Base-by-base conservation (phyloP, 1,284 basidiomycete genomes). In the Papiliotrema fonsecae region DNA sequence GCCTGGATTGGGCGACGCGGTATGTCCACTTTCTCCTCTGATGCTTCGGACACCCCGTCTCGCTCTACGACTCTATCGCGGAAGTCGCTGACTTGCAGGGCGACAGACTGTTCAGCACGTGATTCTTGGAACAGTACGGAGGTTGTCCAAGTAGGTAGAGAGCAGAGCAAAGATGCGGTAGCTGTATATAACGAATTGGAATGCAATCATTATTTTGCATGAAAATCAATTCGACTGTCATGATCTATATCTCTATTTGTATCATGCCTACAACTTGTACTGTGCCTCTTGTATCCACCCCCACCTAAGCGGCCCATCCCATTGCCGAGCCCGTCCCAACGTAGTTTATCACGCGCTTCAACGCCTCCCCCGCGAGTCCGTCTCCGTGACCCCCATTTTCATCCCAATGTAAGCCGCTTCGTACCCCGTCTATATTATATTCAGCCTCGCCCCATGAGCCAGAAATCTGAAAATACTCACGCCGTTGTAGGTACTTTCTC, bases 1-100 rank as follows among this genome's bases (percentile, higher is more conserved):
- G 16, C 90, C 91, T 9, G 91, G 90, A n/a, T 77, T 93, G 37
- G 91, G 90, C 4, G 89, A 93, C 68, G 83, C 87, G 34, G 88
- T 87, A 62, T 69, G 84, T 50, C 19, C 9, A 11, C n/a, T n/a
- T n/a, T n/a, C n/a, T n/a, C n/a, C n/a, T n/a, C n/a, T n/a, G n/a
- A n/a, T n/a, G n/a, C n/a, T n/a, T n/a, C n/a, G n/a, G n/a, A n/a
- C n/a, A n/a, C n/a, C n/a, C n/a, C n/a, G n/a, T n/a, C n/a, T n/a
- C n/a, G n/a, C n/a, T n/a, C 35, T n/a, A 31, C 25, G 13, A 7
- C 14, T 1, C 1, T 21, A n/a, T 16, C 6, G n/a, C 24, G 19
- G 14, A 6, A 13, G 19, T 10, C 25, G 25, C 22, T 18, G 16
- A 31, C 24, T 9, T 19, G 22, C 34, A 60, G 58, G 59, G 59